Base-by-base conservation (phyloP, 805 yeast species). In the Candida rishiriensis region DNA sequence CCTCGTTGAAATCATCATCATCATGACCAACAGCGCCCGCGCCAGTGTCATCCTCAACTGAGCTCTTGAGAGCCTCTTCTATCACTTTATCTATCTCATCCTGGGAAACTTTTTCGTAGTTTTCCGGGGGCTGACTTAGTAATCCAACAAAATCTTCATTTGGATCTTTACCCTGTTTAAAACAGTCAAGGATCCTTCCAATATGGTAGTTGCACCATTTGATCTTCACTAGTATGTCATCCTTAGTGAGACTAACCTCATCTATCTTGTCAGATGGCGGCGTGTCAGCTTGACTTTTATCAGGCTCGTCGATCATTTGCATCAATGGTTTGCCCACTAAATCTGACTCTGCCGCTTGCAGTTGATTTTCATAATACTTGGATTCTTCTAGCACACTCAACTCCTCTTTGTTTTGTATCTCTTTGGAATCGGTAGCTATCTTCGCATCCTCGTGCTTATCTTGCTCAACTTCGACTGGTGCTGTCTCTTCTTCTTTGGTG, bases 131-230 rank as follows among this genome's bases (percentile, higher is more conserved):
- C 34, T 51, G 50, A 13, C 46, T 39, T 16, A 50, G 26, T 14
- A 49, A 26, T 3, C 54, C 55, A 2, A 38, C 34, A 1, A 52
- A 29, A 36, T 54, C 60, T 15, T 52, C 54, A 29, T 58, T 58
- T 21, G 60, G 61, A 41, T 58, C 54, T 18, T 50, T 39, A 2
- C 58, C 60, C 21, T 48, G 29, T 35, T 53, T 54, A 15, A 55
- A 45, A 31, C 54, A 49, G 10, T 34, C 26, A 3, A 51, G 10
- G 11, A 58, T 56, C 26, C 59, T 41, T 3, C 34, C 21, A 2
- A 46, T 43, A 15, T 56, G 61, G 37, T 52, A 54, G 18, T 58
- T 50, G 39, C 60, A 55, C 55, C 54, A 56, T 13, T 41, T 38
- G 2, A 56, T 47, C 36, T 52, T 54, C 2, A 47, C 39, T 12